These are phyloP conservation scores for Macrophomina pseudophaseolina DNA, from an alignment of 2,329 filamentous ascomycete species.

Conservation along the genomic window DNA sequence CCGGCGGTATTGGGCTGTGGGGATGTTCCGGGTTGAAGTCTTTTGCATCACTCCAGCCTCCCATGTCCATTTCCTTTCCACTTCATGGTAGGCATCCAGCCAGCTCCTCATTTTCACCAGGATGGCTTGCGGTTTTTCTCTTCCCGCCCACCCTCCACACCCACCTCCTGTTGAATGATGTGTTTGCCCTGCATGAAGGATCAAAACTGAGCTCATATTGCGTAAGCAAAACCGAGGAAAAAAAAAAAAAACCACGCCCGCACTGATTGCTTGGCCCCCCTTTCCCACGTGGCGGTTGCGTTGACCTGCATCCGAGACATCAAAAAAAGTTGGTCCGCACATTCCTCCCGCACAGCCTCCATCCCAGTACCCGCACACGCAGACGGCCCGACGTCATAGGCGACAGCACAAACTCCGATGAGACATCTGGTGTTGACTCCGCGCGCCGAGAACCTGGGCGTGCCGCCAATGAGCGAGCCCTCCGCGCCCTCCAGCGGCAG, in stretches of 20 bases:
- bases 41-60: background rate
- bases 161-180: background rate
- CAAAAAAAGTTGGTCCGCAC: background rate
- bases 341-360: background rate
- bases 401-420: background rate
- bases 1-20: background rate
- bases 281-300: constrained; percentile 3
- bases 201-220: background rate
- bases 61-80: background rate
- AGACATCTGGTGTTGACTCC: no score
- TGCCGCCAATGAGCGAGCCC: background rate
- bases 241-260: background rate
- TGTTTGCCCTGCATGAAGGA: background rate
- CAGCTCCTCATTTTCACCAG: background rate
- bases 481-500: background rate
- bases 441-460: background rate
- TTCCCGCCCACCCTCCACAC: background rate
- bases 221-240: background rate
- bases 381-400: background rate
- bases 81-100: background rate
- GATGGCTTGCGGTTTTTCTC: constrained; percentile 2
- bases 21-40: background rate
- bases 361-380: background rate
- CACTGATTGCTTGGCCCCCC: background rate
- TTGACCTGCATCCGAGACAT: background rate